Percentiles rank a stretch among this genome's conserved stretches.
These are phyloP conservation scores for Phytophthora rubi DNA, from an alignment of 352 stramenopile species.

Conservation along the genomic window DNA sequence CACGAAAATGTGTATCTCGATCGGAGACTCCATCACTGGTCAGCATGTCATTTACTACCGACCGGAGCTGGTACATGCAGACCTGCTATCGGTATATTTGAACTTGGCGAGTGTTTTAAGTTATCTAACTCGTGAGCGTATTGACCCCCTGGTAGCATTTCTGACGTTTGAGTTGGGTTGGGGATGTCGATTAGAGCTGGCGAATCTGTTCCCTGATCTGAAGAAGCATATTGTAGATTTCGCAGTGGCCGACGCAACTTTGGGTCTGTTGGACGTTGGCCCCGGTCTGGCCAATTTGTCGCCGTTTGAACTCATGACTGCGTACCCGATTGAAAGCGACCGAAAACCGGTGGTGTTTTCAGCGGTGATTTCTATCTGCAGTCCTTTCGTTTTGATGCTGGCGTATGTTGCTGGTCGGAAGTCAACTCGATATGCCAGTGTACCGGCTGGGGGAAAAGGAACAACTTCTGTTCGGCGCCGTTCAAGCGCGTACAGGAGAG, in stretches of 20 bases:
- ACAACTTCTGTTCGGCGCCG: not conserved
- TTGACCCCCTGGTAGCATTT: slow-evolving; percentile 41
- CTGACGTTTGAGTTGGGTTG: slow-evolving; percentile 34
- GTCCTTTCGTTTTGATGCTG: slow-evolving; percentile 27
- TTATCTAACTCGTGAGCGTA: slow-evolving; percentile 23
- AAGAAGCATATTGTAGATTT: slow-evolving; percentile 17
- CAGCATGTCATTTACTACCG: slow-evolving; percentile 35
- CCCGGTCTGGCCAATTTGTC: slow-evolving; percentile 21
- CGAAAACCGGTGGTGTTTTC: slow-evolving; percentile 20
- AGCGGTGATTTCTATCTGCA: slow-evolving; percentile 27
- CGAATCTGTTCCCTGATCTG: slow-evolving; percentile 20
- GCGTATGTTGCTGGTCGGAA: slow-evolving; percentile 30
- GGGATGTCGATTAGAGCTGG: slow-evolving; percentile 17
- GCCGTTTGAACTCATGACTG: slow-evolving; percentile 30
- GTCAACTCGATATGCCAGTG: slow-evolving; percentile 6
- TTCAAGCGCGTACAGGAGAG: slow-evolving; percentile 18
- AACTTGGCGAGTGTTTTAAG: slow-evolving; percentile 26
- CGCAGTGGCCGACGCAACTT: slow-evolving; percentile 9
- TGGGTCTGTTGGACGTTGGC: slow-evolving; percentile 14
- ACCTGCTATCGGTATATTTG: slow-evolving; percentile 46
- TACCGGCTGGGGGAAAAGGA: not conserved
- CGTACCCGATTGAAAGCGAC: slow-evolving; percentile 19
- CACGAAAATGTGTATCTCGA: slow-evolving; percentile 33
- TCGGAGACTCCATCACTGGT: slow-evolving; percentile 21
- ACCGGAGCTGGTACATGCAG: slow-evolving; percentile 36